Base-by-base conservation (phyloP, 352 stramenopile genomes). In the Phytophthora pinifolia region DNA sequence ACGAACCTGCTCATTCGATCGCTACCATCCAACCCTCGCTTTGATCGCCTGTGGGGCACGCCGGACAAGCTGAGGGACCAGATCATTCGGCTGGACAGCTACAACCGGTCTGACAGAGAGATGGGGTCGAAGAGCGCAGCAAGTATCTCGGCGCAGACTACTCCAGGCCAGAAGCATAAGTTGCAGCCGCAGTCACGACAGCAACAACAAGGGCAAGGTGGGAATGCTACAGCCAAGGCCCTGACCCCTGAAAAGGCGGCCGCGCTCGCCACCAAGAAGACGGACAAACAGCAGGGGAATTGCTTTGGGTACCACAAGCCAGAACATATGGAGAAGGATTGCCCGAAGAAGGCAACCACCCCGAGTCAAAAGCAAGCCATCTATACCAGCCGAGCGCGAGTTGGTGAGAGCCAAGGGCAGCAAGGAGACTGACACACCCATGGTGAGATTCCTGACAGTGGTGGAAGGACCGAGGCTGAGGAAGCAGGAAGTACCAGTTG, bases 1-100 rank as follows among this genome's bases (percentile, higher is more conserved):
- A 46, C 41, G 2, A 38, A 59, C 15, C 20, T 44, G 14, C 17
- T 34, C 2, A 59, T 41, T 3, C 15, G 42, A 35, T 48, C 42
- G 25, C 6, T 48, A 20, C 27, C 27, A 4, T 1, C 42, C 7
- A 48, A 48, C n/a, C 7, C 42, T 6, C 25, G 42, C 6, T 48
- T 48, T 15, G 42, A 48, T 10, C 4, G 29, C 6, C 42, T 48
- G 6, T 0, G n/a, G 6, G 29, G 42, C 10, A 41, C 35, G 35
- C 20, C 20, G 20, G 20, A 25, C 20, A 25, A 25, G 20, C 2
- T 25, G 20, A 25, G 20, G 3, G 20, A 41, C n/a, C 35, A 41
- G 4, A 41, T 41, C 14, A 27, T 41, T 3, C 14, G 35, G 7
- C 6, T 41, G 12, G 35, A 41, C 18, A 41, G 35, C 18, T 41